Percentiles rank a stretch among this genome's conserved stretches.
phyloP scores from a whole-genome alignment of 805 yeast genomes.

The Candida orba region DNA sequence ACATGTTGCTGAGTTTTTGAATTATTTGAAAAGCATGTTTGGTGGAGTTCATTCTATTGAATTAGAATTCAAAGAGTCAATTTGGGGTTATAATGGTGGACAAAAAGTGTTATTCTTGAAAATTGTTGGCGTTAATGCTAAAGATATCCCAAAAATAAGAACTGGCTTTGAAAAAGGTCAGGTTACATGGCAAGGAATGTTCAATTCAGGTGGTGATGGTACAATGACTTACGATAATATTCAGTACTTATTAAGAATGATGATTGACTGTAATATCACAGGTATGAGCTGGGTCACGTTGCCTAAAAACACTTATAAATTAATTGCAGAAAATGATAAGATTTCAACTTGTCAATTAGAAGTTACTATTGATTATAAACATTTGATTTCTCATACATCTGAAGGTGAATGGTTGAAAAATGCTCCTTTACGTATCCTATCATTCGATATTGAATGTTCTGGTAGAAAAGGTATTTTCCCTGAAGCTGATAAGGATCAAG shows the following conservation, averaged over 20 bases:
- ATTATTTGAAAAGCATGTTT: constrained; percentile 36
- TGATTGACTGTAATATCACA: constrained; percentile 87
- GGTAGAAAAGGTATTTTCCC: constrained; percentile 97
- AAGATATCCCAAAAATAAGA: constrained; percentile 60
- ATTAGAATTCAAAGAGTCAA: constrained; percentile 65
- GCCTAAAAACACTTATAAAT: constrained; percentile 62
- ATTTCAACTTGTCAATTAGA: constrained; percentile 85
- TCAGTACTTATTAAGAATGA: constrained; percentile 74
- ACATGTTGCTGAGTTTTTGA: constrained; percentile 41
- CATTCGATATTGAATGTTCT: constrained; percentile 97
- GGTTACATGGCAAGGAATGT: constrained; percentile 53
- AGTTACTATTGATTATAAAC: constrained; percentile 57
- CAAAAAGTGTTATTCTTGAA: constrained; percentile 73
- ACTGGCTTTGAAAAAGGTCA: constrained; percentile 81
- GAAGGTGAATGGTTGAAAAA: constrained; percentile 91
- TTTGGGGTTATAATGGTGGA: constrained; percentile 91
- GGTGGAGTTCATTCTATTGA: constrained; percentile 64
- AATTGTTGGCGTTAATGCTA: constrained; percentile 59
- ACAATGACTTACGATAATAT: constrained; percentile 83
- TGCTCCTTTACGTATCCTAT: constrained; percentile 89
- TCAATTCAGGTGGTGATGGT: constrained; percentile 44
- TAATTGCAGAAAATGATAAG: constrained; percentile 33
- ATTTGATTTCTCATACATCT: constrained; percentile 71
- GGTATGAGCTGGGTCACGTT: constrained; percentile 98
- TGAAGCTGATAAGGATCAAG: constrained; percentile 88